phyloP scores from a whole-genome alignment of 768 basidiomycete species.

The Russula ochroleuca region DNA sequence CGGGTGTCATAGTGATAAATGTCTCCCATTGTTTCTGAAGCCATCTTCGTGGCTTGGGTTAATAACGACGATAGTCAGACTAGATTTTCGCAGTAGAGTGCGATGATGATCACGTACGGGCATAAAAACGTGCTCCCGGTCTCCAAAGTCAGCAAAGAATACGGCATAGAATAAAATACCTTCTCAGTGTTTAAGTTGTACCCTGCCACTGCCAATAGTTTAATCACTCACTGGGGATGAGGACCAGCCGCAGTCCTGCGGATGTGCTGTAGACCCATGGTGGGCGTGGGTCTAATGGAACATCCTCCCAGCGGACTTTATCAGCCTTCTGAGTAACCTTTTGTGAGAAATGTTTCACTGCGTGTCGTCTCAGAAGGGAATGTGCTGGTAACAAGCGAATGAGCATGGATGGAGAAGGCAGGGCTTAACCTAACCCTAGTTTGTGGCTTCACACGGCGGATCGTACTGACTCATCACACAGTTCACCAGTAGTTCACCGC shows the following conservation, averaged over 20 bases:
- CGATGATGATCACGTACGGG: conserved; percentile 21
- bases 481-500: too few relatives aligned
- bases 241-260: conserved; percentile 15
- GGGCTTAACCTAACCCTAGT: conserved; percentile 10
- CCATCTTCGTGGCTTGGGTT: conserved; percentile 55
- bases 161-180: conserved; percentile 27
- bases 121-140: conserved; percentile 30
- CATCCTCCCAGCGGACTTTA: conserved; percentile 12
- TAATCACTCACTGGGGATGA: conserved; percentile 24
- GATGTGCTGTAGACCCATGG: conserved; percentile 49
- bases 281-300: conserved; percentile 47
- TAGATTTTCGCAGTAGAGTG: neutral
- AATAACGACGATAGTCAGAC: conserved; percentile 1
- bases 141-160: conserved; percentile 30
- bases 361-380: conserved; percentile 1
- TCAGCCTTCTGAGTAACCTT: conserved; percentile 1
- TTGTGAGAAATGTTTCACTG: conserved; percentile 5
- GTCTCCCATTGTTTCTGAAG: conserved; percentile 43
- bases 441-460: neutral
- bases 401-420: neutral
- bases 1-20: conserved; percentile 57
- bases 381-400: conserved; percentile 2
- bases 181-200: neutral
- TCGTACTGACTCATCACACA: too few relatives aligned
- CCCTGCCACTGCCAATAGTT: neutral